Evolutionary conservation across 129 eudicot species (phyloP).

Genomic region (Apium graveolens): DNA sequence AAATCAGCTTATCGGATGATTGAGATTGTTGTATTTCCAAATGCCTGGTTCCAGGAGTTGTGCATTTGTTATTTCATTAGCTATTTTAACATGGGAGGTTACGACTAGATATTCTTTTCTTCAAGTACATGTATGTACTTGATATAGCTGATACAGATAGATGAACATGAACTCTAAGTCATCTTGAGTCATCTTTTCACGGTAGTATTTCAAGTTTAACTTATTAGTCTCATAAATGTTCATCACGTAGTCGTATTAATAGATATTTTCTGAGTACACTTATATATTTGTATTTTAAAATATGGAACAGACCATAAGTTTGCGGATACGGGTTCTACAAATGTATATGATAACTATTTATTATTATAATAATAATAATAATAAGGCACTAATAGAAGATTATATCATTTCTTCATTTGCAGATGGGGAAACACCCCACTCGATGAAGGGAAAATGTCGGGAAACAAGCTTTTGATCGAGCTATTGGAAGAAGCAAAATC

Average conservation of each 20-base stretch:
- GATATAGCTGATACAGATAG: background rate
- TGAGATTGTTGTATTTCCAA: background rate
- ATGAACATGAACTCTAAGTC: background rate
- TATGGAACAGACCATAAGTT: background rate
- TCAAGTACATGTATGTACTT: background rate
- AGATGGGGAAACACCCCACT: constrained; percentile 94
- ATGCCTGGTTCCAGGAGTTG: background rate
- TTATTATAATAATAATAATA: background rate
- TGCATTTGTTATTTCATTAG: background rate
- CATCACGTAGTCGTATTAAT: background rate
- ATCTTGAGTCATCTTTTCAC: background rate
- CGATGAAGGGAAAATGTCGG: constrained; percentile 67
- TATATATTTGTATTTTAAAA: background rate
- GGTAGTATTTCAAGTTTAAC: background rate
- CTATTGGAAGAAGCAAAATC: constrained; percentile 72
- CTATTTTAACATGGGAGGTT: background rate
- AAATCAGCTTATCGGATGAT: background rate
- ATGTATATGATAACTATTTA: background rate
- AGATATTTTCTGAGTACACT: background rate
- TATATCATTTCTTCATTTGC: constrained; percentile 11
- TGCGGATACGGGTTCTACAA: background rate
- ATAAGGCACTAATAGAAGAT: background rate
- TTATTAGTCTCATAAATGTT: background rate
- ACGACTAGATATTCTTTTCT: background rate
- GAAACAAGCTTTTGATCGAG: constrained; percentile 61